Evolutionary conservation across 2,329 filamentous ascomycete genomes (phyloP), one percentile per base, ranked within the genome.

Genomic region (Cytospora leucostoma): DNA sequence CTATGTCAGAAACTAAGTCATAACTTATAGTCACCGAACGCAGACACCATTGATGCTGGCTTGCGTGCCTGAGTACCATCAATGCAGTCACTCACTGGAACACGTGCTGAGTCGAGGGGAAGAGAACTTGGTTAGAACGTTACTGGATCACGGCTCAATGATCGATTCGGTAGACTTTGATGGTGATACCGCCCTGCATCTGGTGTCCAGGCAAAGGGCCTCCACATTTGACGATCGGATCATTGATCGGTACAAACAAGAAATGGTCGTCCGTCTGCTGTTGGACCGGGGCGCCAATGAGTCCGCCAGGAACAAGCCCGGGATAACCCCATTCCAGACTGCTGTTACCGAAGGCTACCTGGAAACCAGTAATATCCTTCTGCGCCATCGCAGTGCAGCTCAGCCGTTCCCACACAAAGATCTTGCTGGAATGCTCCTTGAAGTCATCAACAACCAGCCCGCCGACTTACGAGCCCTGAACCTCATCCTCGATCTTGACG

Each of bases 261-360:
- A 59, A 21, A 49, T 33, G 2, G 51, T 56, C n/a, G 50, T 60
- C 10, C 61, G 61, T 15, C 6, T 51, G 33, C 61, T 63, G 1
- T 57, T 63, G 7, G 56, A 63, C n/a, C 51, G 51, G 33, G 61
- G 61, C 4, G 61, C 61, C 15, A 52, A 19, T 10, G 56, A 60
- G 3, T 11, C 10, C n/a, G 19, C n/a, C 37, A 11, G 33, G 10
- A 55, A 56, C 13, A 35, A 21, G 4, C 13, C 32, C 15, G 61
- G 61, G 33, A 15, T 27, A 8, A 51, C 56, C 15, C 56, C 61
- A 3, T 63, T 63, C 3, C 47, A 56, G 33, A 12, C 17, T 10
- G 61, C 61, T 2, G 60, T 60, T 8, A 11, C 21, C 6, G 21
- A 40, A 10, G 51, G 61, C 19, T 15, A n/a, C 17, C n/a, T 56